phyloP scores from a whole-genome alignment of 768 basidiomycete species.

The Leccinellum rugosiceps region DNA sequence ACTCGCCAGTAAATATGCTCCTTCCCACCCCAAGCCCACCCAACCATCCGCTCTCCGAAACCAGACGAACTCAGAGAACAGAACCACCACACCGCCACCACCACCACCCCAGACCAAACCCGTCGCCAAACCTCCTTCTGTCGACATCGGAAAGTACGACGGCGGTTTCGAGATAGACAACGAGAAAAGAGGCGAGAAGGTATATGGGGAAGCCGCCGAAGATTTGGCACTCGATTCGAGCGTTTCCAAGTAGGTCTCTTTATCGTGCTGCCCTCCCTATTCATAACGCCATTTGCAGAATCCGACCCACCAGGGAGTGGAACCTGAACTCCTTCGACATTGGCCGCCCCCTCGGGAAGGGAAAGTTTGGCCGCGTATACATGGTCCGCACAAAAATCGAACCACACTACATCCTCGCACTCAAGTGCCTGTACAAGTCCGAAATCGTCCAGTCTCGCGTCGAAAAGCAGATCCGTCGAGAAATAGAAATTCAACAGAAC shows the following conservation, averaged over 20 bases:
- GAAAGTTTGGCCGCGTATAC: slow-evolving; percentile 98
- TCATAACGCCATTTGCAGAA: slow-evolving; percentile 36
- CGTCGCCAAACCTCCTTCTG: slow-evolving; percentile 18
- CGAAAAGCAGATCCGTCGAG: slow-evolving; percentile 95
- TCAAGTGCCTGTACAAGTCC: slow-evolving; percentile 96
- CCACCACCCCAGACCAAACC: slow-evolving; percentile 15
- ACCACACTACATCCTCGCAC: slow-evolving; percentile 90
- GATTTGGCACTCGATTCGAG: slow-evolving; percentile 86
- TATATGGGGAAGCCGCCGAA: slow-evolving; percentile 75
- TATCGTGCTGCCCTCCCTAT: background rate
- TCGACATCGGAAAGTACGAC: slow-evolving; percentile 91
- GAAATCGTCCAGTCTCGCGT: slow-evolving; percentile 90
- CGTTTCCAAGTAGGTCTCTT: slow-evolving; percentile 51
- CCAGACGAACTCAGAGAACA: slow-evolving; percentile 28
- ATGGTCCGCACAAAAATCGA: slow-evolving; percentile 91
- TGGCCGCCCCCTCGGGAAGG: slow-evolving; percentile 95
- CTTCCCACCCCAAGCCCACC: slow-evolving; percentile 48
- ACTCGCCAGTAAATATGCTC: slow-evolving; percentile 70
- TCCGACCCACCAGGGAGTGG: slow-evolving; percentile 80
- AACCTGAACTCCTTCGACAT: slow-evolving; percentile 86
- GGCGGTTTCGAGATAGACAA: slow-evolving; percentile 95
- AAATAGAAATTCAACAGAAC: slow-evolving; percentile 98
- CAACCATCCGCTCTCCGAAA: slow-evolving; percentile 45
- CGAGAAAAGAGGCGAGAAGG: slow-evolving; percentile 69
- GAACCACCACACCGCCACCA: slow-evolving; percentile 25